A percentile compares a stretch with the other conserved stretches of the same genome.
Evolutionary conservation across 2,329 filamentous ascomycete genomes (phyloP).

Genomic region (Huntiella savannae): DNA sequence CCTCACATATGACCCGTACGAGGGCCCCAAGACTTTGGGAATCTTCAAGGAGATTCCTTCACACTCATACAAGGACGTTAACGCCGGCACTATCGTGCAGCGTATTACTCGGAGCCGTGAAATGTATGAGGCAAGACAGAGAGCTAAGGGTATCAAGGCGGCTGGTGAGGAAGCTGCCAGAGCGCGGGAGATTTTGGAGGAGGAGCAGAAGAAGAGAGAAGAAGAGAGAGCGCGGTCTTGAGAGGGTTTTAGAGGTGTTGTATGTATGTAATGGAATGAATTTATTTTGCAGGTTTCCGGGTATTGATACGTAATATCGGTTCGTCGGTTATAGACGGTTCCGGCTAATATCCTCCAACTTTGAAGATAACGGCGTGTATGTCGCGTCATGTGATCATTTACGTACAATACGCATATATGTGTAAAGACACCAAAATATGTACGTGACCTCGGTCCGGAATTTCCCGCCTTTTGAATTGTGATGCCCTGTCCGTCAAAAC

Average conservation of each 20-base stretch:
- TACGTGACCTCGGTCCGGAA: too few relatives aligned
- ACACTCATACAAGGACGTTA: slow-evolving; percentile 72
- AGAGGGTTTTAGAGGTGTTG: neutral
- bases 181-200: slow-evolving; percentile 42
- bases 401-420: too few relatives aligned
- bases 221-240: slow-evolving; percentile 17
- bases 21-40: slow-evolving; percentile 58
- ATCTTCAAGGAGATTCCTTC: slow-evolving; percentile 63
- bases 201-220: slow-evolving; percentile 33
- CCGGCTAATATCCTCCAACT: too few relatives aligned
- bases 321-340: too few relatives aligned
- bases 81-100: slow-evolving; percentile 79
- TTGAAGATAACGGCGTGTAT: too few relatives aligned
- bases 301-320: too few relatives aligned
- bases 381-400: too few relatives aligned
- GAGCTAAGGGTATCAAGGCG: slow-evolving; percentile 75
- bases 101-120: slow-evolving; percentile 74
- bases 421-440: too few relatives aligned
- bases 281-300: too few relatives aligned
- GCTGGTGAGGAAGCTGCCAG: slow-evolving; percentile 50
- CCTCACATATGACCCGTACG: slow-evolving; percentile 61
- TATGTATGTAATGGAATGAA: too few relatives aligned
- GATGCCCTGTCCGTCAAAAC: too few relatives aligned
- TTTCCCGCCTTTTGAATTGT: too few relatives aligned
- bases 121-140: slow-evolving; percentile 79